Conservation (phyloP, 345 rosid genomes). For the Rhodomyrtus tomentosa region DNA sequence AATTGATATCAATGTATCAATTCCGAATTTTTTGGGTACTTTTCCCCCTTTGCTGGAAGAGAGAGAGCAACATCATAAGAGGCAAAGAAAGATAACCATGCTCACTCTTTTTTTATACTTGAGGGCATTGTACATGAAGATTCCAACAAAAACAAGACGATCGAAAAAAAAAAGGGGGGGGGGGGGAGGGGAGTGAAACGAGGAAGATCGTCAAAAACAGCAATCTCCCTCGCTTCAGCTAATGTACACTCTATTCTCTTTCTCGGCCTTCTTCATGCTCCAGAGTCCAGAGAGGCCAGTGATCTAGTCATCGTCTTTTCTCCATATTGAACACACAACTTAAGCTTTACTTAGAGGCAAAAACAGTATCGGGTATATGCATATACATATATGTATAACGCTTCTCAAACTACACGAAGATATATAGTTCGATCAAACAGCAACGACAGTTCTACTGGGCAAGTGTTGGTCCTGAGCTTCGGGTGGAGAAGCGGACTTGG, state of each 20-base stretch:
- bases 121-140: not conserved
- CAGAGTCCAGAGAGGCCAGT: not conserved
- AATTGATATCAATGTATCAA: too few relatives aligned
- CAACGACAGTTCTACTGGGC: constrained; percentile 33
- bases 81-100: not conserved
- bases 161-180: not conserved
- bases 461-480: constrained; percentile 19
- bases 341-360: not conserved
- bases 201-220: not conserved
- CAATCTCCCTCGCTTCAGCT: not conserved
- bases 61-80: not conserved
- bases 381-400: not conserved
- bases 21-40: too few relatives aligned
- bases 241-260: not conserved
- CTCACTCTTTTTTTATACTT: not conserved
- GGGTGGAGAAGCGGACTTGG: constrained; percentile 22
- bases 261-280: not conserved
- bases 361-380: not conserved
- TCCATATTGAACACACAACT: not conserved
- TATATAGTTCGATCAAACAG: constrained; percentile 9
- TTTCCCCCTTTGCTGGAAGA: not conserved
- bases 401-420: not conserved
- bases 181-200: not conserved
- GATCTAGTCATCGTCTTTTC: not conserved
- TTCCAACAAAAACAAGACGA: not conserved